Percentiles rank a stretch among this genome's conserved stretches.
Conservation (phyloP, 2,329 filamentous ascomycete genomes). For the Grosmannia serpens region DNA sequence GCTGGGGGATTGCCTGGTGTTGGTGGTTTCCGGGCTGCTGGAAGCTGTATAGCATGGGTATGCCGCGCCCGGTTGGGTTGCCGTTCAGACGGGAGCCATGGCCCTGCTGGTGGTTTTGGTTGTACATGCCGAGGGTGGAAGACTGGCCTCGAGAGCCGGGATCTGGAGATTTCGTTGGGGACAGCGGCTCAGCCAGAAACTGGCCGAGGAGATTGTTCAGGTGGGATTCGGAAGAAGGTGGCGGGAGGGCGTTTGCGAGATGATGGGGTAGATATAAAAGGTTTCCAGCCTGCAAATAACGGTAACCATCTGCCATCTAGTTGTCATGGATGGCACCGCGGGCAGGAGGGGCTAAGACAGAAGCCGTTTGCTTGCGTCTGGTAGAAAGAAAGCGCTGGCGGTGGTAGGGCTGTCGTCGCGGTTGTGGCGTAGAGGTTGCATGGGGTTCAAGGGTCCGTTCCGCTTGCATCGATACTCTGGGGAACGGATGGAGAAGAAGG, state of each 20-base stretch:
- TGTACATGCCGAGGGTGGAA: slow-evolving; percentile 52
- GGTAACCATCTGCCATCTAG: slow-evolving; percentile 62
- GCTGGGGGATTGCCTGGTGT: slow-evolving; percentile 53
- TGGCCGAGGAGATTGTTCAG: slow-evolving; percentile 22
- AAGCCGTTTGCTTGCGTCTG: slow-evolving; percentile 2
- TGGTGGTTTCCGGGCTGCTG: slow-evolving; percentile 50
- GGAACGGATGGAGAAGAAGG: background rate
- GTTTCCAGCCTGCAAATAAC: slow-evolving; percentile 47
- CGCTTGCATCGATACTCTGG: slow-evolving; percentile 11
- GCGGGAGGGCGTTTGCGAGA: slow-evolving; percentile 25
- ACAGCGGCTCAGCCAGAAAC: slow-evolving; percentile 18
- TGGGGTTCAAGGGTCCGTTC: slow-evolving; percentile 8
- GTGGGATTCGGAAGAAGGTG: slow-evolving; percentile 14
- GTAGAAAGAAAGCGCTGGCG: background rate
- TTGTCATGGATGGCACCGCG: slow-evolving; percentile 18
- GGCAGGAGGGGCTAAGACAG: background rate
- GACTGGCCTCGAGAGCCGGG: slow-evolving; percentile 20
- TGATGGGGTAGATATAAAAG: slow-evolving; percentile 45
- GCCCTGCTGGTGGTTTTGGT: slow-evolving; percentile 58
- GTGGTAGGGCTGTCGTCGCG: background rate
- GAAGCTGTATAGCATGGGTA: slow-evolving; percentile 59
- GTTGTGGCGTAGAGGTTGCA: slow-evolving; percentile 1
- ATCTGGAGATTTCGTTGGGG: slow-evolving; percentile 18
- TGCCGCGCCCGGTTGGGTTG: slow-evolving; percentile 45
- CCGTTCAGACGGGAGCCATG: slow-evolving; percentile 70